Evolutionary conservation across 2,329 filamentous ascomycete species (phyloP).

Genomic region (Microcyclospora pomicola): DNA sequence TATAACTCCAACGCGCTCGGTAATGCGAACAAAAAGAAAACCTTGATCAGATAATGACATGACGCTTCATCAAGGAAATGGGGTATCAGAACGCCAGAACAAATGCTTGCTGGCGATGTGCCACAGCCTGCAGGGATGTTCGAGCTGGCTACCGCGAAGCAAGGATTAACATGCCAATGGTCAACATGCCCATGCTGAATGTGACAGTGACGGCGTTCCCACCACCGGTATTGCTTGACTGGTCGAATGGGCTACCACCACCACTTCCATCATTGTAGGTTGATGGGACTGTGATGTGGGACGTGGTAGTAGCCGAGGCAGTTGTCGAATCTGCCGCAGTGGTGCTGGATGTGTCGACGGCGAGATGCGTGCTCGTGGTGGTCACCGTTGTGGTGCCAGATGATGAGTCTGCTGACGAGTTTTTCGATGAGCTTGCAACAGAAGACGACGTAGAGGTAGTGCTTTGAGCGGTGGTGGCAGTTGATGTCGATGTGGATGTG

Average conservation of each 20-base stretch:
- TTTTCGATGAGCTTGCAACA: conserved; percentile 4
- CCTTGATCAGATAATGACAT: no score
- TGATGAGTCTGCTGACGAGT: conserved; percentile 2
- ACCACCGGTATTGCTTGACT: no score
- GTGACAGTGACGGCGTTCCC: background rate
- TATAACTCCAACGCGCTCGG: no score
- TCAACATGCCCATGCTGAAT: background rate
- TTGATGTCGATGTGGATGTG: conserved; percentile 4
- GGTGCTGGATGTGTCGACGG: conserved; percentile 10
- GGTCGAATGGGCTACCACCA: conserved; percentile 34
- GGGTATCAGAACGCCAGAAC: no score
- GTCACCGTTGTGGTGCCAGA: background rate
- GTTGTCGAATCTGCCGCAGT: conserved; percentile 2
- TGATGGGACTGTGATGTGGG: conserved; percentile 17
- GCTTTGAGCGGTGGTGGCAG: conserved; percentile 5
- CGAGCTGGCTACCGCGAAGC: no score
- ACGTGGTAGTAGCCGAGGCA: conserved; percentile 6
- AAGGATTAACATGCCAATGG: no score
- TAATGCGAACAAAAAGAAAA: no score
- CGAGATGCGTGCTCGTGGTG: conserved; percentile 4
- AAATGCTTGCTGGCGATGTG: no score
- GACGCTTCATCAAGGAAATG: no score
- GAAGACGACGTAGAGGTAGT: conserved; percentile 8
- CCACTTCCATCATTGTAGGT: conserved; percentile 24
- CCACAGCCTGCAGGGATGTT: no score